Percentiles rank a stretch among this genome's conserved stretches.
These are phyloP conservation scores for Tetrahymena borealis DNA, from an alignment of 73 alveolate species.

Conservation along the genomic window DNA sequence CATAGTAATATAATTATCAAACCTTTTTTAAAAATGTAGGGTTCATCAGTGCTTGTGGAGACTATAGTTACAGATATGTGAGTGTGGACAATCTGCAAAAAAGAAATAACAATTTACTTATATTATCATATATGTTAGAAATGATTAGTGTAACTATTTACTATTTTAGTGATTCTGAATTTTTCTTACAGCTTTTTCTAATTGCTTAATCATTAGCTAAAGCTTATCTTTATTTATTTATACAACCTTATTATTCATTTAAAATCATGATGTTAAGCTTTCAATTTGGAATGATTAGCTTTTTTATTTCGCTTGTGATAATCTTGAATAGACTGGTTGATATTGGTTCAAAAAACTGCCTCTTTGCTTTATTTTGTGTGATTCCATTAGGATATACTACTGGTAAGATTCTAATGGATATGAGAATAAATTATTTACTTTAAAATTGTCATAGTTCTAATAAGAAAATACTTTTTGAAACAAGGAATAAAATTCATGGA, in stretches of 20 bases:
- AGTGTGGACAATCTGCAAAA: not conserved
- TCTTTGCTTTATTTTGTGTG: too few relatives aligned
- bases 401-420: too few relatives aligned
- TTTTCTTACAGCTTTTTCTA: not conserved
- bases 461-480: not conserved
- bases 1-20: too few relatives aligned
- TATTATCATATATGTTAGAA: not conserved
- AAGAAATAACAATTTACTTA: not conserved
- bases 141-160: not conserved
- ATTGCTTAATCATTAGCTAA: not conserved
- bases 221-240: not conserved
- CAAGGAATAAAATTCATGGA: not conserved
- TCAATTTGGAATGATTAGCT: not conserved
- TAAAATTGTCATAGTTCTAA: not conserved
- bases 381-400: too few relatives aligned
- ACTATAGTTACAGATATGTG: not conserved
- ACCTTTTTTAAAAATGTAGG: not conserved
- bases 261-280: not conserved
- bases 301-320: not conserved
- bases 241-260: not conserved
- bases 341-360: too few relatives aligned
- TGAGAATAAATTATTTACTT: too few relatives aligned
- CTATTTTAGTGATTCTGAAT: not conserved
- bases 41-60: not conserved
- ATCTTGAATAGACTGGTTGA: not conserved